Evolutionary conservation across 208 protist genomes (phyloP).

Genomic region (Histomonas meleagridis): DNA sequence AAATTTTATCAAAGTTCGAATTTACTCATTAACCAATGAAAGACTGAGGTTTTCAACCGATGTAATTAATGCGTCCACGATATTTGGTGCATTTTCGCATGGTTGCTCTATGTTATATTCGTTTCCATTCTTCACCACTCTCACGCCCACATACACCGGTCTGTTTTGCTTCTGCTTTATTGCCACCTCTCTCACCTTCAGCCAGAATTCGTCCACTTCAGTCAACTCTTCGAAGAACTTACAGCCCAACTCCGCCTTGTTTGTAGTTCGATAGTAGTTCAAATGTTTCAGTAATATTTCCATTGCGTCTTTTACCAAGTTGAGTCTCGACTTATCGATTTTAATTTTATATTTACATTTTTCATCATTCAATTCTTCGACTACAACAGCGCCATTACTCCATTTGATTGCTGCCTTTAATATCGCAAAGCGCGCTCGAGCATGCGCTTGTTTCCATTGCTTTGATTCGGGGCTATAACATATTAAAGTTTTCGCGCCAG

Average conservation of each 20-base stretch:
- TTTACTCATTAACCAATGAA: too few species aligned
- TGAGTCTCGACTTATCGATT: neutral
- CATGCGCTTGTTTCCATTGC: slow-evolving; percentile 45
- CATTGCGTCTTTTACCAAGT: neutral
- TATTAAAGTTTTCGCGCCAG: slow-evolving; percentile 36
- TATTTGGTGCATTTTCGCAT: neutral
- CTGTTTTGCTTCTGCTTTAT: neutral
- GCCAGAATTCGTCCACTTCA: neutral
- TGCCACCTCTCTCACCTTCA: neutral
- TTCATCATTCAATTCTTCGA: neutral
- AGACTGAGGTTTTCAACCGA: too few species aligned
- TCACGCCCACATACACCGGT: neutral
- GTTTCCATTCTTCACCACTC: neutral
- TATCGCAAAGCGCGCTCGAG: slow-evolving; percentile 38
- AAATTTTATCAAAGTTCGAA: too few species aligned
- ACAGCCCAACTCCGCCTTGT: neutral
- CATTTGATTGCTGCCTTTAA: neutral
- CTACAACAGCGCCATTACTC: neutral
- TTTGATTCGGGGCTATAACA: slow-evolving; percentile 35
- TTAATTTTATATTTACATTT: too few species aligned
- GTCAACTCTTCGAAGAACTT: neutral
- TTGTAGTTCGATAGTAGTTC: neutral
- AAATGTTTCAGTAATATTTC: neutral
- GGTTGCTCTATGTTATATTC: neutral
- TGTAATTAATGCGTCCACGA: too few species aligned